phyloP scores from a whole-genome alignment of 2,329 filamentous ascomycete species.

The Huntiella savannae region DNA sequence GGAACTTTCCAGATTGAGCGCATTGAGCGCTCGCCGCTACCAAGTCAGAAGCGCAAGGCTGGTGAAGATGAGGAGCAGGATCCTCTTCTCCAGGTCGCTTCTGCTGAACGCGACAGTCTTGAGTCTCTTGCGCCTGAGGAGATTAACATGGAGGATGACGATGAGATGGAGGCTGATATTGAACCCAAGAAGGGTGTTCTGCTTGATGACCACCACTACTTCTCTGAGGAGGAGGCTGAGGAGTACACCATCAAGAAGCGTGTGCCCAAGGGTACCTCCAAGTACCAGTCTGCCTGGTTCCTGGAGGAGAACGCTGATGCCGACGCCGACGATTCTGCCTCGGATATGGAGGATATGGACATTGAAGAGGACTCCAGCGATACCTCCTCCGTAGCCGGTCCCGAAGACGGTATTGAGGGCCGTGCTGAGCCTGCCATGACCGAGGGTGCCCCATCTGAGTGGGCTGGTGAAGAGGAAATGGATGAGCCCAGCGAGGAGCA shows the following conservation, averaged over 20 bases:
- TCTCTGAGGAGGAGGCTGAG: conserved; percentile 64
- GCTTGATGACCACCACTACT: conserved; percentile 94
- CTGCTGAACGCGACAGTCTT: conserved; percentile 65
- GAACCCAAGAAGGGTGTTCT: conserved; percentile 63
- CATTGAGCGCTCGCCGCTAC: conserved; percentile 58
- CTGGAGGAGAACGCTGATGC: conserved; percentile 64
- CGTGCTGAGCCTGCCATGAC: conserved; percentile 53
- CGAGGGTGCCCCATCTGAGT: conserved; percentile 57
- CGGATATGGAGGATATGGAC: conserved; percentile 48
- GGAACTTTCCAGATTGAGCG: conserved; percentile 84
- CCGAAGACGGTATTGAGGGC: conserved; percentile 69
- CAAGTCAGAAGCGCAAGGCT: conserved; percentile 33
- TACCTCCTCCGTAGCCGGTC: conserved; percentile 41
- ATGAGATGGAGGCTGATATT: conserved; percentile 24
- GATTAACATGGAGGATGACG: conserved; percentile 49
- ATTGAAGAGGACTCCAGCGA: conserved; percentile 29
- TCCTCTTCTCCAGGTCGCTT: conserved; percentile 49
- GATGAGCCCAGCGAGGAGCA: conserved; percentile 68
- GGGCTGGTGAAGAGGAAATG: conserved; percentile 87
- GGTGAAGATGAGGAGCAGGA: conserved; percentile 48
- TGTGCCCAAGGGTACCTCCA: conserved; percentile 77
- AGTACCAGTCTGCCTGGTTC: conserved; percentile 90
- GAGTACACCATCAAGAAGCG: conserved; percentile 46
- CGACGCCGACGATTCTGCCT: conserved; percentile 60
- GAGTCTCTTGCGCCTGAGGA: conserved; percentile 75